Evolutionary conservation across 2,329 filamentous ascomycete species (phyloP).

Genomic region (Penicillium corylophilum): DNA sequence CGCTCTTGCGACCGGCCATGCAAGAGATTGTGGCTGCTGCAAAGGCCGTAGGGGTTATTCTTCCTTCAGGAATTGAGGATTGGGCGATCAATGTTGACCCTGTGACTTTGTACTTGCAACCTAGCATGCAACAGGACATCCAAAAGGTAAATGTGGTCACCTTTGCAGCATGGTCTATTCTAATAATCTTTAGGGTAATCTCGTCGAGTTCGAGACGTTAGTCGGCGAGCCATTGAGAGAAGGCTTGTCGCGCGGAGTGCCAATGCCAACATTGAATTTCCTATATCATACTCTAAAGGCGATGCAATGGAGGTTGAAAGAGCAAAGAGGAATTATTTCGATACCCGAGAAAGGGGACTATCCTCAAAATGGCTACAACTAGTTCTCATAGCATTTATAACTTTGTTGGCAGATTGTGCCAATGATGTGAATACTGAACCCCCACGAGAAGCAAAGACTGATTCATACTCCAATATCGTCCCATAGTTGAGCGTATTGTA

Average conservation of each 20-base stretch:
- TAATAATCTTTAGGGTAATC: neutral
- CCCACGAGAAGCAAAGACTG: too few species aligned
- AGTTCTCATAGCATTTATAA: too few species aligned
- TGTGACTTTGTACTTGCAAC: neutral
- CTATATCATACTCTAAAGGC: neutral
- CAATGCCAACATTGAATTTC: neutral
- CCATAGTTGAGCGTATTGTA: too few species aligned
- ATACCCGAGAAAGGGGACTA: neutral
- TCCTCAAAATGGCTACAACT: neutral
- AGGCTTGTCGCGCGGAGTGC: neutral
- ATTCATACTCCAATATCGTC: too few species aligned
- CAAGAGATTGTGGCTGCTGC: constrained; percentile 16
- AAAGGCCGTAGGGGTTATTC: neutral
- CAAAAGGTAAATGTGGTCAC: neutral
- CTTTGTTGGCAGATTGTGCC: too few species aligned
- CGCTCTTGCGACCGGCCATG: constrained; percentile 55
- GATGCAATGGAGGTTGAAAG: neutral
- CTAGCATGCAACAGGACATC: constrained; percentile 7
- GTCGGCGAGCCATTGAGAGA: neutral
- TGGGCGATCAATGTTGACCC: neutral
- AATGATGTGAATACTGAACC: too few species aligned
- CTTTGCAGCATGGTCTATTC: neutral
- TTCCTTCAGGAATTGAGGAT: neutral
- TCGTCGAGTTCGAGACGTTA: neutral
- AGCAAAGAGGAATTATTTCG: neutral